Conservation (phyloP, 805 yeast species). For the Metschnikowia bowlesiae region DNA sequence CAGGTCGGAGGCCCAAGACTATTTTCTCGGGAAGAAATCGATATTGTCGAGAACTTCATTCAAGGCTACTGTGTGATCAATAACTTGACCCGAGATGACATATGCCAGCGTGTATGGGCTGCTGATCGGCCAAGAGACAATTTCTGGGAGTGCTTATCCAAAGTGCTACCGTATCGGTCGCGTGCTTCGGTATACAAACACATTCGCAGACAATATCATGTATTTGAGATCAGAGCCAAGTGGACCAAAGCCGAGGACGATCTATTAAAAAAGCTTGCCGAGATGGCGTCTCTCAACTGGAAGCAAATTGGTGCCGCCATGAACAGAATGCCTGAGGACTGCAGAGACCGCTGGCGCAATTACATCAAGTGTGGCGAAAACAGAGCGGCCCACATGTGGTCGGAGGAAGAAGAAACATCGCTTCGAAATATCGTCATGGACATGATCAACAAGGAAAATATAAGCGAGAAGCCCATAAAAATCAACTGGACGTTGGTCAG, state of each 20-base stretch:
- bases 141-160: constrained; percentile 81
- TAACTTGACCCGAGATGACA: constrained; percentile 57
- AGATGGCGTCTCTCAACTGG: constrained; percentile 80
- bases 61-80: constrained; percentile 62
- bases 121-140: constrained; percentile 79
- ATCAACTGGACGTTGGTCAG: constrained; percentile 92
- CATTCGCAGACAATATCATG: constrained; percentile 83
- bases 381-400: constrained; percentile 78
- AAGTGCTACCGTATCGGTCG: constrained; percentile 78
- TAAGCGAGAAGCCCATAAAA: constrained; percentile 27
- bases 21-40: constrained; percentile 62
- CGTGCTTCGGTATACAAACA: constrained; percentile 91
- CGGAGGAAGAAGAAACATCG: constrained; percentile 60
- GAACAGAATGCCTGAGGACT: constrained; percentile 97
- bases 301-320: constrained; percentile 71
- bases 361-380: constrained; percentile 86
- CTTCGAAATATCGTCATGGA: constrained; percentile 52
- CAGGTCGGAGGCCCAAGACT: constrained; percentile 31
- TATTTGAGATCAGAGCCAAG: constrained; percentile 81
- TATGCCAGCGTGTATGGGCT: constrained; percentile 85
- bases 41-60: constrained; percentile 70
- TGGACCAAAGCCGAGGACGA: constrained; percentile 86
- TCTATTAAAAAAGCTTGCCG: constrained; percentile 56
- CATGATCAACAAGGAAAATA: constrained; percentile 32
- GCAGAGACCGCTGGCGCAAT: constrained; percentile 95